Conservation (phyloP, 2,329 filamentous ascomycete species). For the Venturia effusa region DNA sequence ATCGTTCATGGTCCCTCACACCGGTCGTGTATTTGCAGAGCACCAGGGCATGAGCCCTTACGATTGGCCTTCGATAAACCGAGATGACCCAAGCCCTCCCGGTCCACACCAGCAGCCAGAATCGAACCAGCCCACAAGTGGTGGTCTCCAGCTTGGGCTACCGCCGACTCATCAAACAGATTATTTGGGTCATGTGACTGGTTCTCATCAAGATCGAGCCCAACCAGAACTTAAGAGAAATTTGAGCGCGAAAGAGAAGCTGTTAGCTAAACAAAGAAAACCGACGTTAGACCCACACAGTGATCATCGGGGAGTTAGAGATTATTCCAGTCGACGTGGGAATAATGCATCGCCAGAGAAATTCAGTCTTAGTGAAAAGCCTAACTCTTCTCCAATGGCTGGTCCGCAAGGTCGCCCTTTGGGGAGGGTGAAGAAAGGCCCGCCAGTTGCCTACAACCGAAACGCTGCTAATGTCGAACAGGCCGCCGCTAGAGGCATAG, state of each 20-base stretch:
- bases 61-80: neutral
- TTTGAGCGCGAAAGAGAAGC: neutral
- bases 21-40: neutral
- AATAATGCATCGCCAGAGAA: neutral
- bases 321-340: neutral
- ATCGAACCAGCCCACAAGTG: neutral
- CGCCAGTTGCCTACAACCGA: neutral
- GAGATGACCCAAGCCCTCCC: neutral
- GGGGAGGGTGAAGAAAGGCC: neutral
- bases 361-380: neutral
- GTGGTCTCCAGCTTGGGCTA: neutral
- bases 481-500: neutral
- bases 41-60: neutral
- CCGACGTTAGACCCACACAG: neutral
- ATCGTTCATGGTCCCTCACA: slow-evolving; percentile 1
- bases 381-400: neutral
- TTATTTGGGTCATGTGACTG: no score
- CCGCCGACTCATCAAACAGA: neutral
- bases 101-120: neutral
- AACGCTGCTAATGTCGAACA: neutral
- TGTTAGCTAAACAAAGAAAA: neutral
- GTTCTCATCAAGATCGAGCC: neutral
- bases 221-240: neutral
- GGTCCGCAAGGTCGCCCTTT: neutral
- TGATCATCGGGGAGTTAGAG: neutral